phyloP scores from a whole-genome alignment of 2,329 filamentous ascomycete species.

The Chrysoporthe austroafricana region DNA sequence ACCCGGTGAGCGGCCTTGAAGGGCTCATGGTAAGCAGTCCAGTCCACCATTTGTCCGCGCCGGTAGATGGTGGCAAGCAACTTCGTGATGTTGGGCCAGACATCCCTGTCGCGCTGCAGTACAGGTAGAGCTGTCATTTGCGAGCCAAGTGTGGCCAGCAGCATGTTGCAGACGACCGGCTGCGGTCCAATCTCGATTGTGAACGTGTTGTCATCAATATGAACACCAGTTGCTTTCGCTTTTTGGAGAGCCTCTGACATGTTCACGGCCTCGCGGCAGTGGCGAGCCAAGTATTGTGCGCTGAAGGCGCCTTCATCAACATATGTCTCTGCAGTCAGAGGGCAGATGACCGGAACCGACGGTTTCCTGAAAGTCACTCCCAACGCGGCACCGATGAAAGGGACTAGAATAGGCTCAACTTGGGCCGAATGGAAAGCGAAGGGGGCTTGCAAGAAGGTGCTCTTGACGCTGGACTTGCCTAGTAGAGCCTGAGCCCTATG shows the following conservation, averaged over 20 bases:
- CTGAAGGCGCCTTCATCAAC: not conserved
- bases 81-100: slow-evolving; percentile 58
- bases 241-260: slow-evolving; percentile 55
- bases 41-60: slow-evolving; percentile 52
- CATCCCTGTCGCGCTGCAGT: slow-evolving; percentile 57
- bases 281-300: not conserved
- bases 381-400: slow-evolving; percentile 48
- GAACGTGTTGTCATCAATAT: not conserved
- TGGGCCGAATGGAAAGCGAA: slow-evolving; percentile 45
- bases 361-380: not conserved
- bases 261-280: slow-evolving; percentile 63
- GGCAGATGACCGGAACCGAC: not conserved
- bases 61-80: slow-evolving; percentile 55
- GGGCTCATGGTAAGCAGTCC: slow-evolving; percentile 68
- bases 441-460: slow-evolving; percentile 38
- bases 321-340: slow-evolving; percentile 9
- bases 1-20: slow-evolving; percentile 62
- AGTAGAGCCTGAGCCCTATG: slow-evolving; percentile 8
- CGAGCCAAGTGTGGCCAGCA: slow-evolving; percentile 49
- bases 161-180: slow-evolving; percentile 46
- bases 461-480: slow-evolving; percentile 33
- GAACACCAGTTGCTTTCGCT: not conserved
- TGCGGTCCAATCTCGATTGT: slow-evolving; percentile 74
- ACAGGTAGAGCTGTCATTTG: slow-evolving; percentile 51
- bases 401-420: slow-evolving; percentile 46